Evolutionary conservation across 331 rosid species (phyloP).

Genomic region (Erythrophleum ivorense): DNA sequence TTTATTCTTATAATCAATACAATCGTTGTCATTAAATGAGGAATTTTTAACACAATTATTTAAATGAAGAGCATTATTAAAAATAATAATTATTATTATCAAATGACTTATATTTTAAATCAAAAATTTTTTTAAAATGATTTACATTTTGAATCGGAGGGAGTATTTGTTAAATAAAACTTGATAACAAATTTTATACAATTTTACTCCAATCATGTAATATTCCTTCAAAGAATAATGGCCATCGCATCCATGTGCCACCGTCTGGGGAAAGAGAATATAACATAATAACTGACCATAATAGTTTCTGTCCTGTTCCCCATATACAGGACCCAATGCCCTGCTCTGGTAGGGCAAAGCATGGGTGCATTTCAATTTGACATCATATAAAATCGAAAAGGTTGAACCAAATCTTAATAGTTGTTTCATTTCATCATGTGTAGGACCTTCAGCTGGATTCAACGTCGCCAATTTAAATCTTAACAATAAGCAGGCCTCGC

Average conservation of each 20-base stretch:
- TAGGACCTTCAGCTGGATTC: conserved; percentile 29
- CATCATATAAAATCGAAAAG: conserved; percentile 35
- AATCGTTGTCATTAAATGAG: too few species aligned
- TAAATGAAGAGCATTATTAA: too few species aligned
- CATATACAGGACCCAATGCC: conserved; percentile 45
- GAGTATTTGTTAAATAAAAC: too few species aligned
- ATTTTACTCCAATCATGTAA: not conserved
- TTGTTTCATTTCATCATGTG: conserved; percentile 37
- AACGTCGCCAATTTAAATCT: not conserved
- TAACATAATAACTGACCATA: conserved; percentile 42
- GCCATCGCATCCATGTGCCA: conserved; percentile 35
- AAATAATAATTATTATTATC: too few species aligned
- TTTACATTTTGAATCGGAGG: too few species aligned
- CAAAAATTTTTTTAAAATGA: too few species aligned
- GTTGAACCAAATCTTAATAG: conserved; percentile 42
- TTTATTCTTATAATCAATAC: too few species aligned
- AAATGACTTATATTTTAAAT: too few species aligned
- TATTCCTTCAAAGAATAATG: not conserved
- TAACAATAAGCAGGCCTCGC: not conserved
- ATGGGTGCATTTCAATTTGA: conserved; percentile 20
- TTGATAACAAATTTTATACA: not conserved
- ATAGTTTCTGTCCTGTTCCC: conserved; percentile 56
- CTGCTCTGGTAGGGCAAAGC: conserved; percentile 46
- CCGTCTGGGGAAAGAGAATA: conserved; percentile 36
- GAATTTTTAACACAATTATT: too few species aligned